Conservation (phyloP, 2,329 filamentous ascomycete species). For the Colletotrichum lentis region DNA sequence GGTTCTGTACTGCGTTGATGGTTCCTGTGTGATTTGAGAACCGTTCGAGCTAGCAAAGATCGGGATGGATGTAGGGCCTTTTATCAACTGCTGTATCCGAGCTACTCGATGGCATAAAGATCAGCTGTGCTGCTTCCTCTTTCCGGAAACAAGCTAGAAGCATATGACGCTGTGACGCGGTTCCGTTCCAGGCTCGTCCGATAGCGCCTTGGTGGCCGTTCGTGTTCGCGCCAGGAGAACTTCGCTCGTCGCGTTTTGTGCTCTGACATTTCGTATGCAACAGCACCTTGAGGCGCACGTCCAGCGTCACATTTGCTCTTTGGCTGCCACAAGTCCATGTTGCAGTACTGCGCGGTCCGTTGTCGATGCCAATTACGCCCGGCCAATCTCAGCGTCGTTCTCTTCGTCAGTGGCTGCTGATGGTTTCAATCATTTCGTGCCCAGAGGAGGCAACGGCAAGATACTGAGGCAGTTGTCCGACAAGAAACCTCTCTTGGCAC, state of each 20-base stretch:
- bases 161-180: constrained; percentile 19
- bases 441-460: no score
- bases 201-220: neutral
- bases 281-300: neutral
- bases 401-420: neutral
- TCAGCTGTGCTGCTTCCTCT: neutral
- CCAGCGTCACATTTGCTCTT: neutral
- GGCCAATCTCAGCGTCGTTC: neutral
- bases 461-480: neutral
- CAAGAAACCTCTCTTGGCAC: neutral
- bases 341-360: no score
- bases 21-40: neutral
- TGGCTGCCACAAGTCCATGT: neutral
- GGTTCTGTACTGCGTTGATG: neutral
- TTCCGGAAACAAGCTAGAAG: neutral
- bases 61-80: neutral
- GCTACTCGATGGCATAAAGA: neutral
- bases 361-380: no score
- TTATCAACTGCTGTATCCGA: constrained; percentile 4
- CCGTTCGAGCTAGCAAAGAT: neutral
- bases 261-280: neutral
- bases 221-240: neutral
- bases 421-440: neutral
- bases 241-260: neutral
- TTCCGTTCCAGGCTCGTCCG: constrained; percentile 30